Conservation (phyloP, 306 rosid species). For the Ochetophila trinervis region DNA sequence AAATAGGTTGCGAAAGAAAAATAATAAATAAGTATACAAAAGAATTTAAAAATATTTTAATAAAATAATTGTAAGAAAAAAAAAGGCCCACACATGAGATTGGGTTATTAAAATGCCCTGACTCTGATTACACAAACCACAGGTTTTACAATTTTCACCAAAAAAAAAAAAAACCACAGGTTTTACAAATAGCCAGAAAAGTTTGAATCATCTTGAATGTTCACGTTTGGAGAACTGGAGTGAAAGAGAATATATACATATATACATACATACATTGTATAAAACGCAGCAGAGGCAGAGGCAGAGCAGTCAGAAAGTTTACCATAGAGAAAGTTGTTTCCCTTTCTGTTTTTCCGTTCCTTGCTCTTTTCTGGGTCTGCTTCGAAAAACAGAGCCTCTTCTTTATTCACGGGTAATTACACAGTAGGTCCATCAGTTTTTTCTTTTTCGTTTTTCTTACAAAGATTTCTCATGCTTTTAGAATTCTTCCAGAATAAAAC, state of each 20-base stretch:
- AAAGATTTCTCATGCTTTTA: not conserved
- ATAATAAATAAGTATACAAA: too few relatives aligned
- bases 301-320: conserved; percentile 4
- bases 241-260: conserved; percentile 1
- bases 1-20: too few relatives aligned
- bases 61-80: not conserved
- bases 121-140: not conserved
- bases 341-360: not conserved
- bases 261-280: not conserved
- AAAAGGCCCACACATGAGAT: not conserved
- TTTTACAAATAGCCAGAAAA: not conserved
- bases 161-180: not conserved
- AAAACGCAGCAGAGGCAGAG: not conserved
- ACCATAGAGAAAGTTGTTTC: not conserved
- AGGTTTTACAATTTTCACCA: too few relatives aligned
- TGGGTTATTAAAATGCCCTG: too few relatives aligned
- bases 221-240: conserved; percentile 6
- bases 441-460: not conserved
- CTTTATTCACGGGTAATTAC: not conserved
- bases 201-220: conserved; percentile 10
- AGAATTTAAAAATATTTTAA: not conserved
- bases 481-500: not conserved
- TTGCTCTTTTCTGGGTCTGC: not conserved
- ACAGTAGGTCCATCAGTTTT: not conserved
- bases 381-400: not conserved